These are phyloP conservation scores for Stephanodiscus minutulus DNA, from an alignment of 108 stramenopile species.

Conservation along the genomic window DNA sequence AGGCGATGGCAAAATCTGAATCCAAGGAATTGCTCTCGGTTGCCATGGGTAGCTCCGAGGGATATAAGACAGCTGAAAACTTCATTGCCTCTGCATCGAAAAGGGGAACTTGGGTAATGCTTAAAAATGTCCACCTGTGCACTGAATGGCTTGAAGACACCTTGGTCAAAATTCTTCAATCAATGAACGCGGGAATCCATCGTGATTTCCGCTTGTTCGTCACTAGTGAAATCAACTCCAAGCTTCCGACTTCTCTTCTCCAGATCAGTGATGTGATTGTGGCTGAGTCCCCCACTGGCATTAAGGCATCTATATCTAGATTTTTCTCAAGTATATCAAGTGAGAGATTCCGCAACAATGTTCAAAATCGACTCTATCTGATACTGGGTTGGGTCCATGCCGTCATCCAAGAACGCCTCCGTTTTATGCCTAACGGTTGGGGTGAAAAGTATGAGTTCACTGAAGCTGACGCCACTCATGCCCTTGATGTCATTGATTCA, in stretches of 20 bases:
- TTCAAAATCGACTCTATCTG: conserved; percentile 88
- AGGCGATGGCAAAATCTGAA: conserved; percentile 83
- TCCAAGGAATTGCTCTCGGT: conserved; percentile 78
- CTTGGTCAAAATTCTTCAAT: conserved; percentile 94
- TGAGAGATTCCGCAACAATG: conserved; percentile 56
- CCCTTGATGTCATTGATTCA: conserved; percentile 88
- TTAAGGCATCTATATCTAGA: conserved; percentile 89
- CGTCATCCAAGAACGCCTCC: conserved; percentile 94
- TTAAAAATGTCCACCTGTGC: conserved; percentile 98
- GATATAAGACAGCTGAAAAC: conserved; percentile 86
- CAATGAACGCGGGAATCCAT: conserved; percentile 65
- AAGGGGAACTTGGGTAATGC: conserved; percentile 95
- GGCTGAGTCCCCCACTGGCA: conserved; percentile 94
- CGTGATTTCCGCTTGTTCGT: conserved; percentile 90
- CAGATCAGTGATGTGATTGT: conserved; percentile 81
- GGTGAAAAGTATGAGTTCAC: conserved; percentile 94
- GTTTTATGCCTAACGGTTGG: conserved; percentile 95
- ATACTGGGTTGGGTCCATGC: conserved; percentile 95
- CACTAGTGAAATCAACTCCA: conserved; percentile 90
- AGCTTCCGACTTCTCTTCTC: conserved; percentile 81
- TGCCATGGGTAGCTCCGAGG: conserved; percentile 96
- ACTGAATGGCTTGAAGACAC: conserved; percentile 94
- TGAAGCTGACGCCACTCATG: conserved; percentile 94
- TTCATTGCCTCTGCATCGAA: conserved; percentile 76
- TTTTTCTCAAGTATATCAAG: conserved; percentile 86